phyloP scores from a whole-genome alignment of 495 filamentous ascomycete genomes.

The Hypoxylon cercidicola region DNA sequence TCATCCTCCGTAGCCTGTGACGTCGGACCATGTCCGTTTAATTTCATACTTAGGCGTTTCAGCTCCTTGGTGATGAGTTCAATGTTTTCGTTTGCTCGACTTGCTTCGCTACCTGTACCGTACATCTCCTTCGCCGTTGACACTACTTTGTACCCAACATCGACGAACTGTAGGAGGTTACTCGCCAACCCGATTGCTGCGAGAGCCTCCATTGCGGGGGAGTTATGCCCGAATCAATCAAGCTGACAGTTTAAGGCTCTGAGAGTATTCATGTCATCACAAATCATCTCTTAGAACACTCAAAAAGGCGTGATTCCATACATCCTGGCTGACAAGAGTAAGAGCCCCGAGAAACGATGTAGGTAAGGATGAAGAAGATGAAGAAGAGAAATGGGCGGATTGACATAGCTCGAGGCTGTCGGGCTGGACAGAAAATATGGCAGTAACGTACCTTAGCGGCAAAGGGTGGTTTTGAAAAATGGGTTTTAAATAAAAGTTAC shows the following conservation, averaged over 20 bases:
- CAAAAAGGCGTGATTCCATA: too few species aligned
- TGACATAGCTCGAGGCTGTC: too few species aligned
- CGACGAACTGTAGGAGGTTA: conserved; percentile 52
- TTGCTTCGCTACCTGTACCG: conserved; percentile 34
- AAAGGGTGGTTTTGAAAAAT: too few species aligned
- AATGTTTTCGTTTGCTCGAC: conserved; percentile 35
- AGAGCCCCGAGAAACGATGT: too few species aligned
- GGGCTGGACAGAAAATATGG: too few species aligned
- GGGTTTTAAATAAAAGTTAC: too few species aligned
- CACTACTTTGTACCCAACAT: conserved; percentile 47
- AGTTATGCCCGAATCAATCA: not conserved
- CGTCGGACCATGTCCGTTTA: not conserved
- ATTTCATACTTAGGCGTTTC: conserved; percentile 19
- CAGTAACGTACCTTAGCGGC: too few species aligned
- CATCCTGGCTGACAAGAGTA: too few species aligned
- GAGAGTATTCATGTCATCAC: too few species aligned
- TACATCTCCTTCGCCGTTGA: conserved; percentile 44
- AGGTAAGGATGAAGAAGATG: too few species aligned
- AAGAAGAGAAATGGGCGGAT: too few species aligned
- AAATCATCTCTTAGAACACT: too few species aligned
- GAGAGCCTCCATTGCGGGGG: conserved; percentile 51
- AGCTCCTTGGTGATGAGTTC: conserved; percentile 27
- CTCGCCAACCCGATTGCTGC: conserved; percentile 52
- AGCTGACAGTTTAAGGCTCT: not conserved
- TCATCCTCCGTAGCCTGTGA: conserved; percentile 33